Conservation (phyloP, 1,284 basidiomycete species). For the Fomitopsis schrenkii region DNA sequence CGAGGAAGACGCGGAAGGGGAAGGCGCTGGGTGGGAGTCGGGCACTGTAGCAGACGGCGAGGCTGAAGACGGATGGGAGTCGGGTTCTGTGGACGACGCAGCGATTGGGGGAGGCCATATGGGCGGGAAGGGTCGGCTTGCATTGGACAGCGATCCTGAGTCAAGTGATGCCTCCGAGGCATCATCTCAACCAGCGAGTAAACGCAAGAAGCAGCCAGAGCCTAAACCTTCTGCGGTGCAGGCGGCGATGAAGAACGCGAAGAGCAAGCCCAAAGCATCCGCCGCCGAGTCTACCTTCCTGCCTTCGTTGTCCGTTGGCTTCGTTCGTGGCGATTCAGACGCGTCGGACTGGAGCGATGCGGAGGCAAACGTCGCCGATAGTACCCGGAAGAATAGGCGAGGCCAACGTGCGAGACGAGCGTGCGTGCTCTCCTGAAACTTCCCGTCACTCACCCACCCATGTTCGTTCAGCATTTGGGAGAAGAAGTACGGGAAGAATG, state of each 20-base stretch:
- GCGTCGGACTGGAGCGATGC: constrained; percentile 72
- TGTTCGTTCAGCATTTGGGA: constrained; percentile 81
- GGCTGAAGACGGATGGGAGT: constrained; percentile 7
- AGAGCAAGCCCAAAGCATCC: constrained; percentile 16
- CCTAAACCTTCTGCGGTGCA: background rate
- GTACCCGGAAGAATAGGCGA: constrained; percentile 68
- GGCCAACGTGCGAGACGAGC: constrained; percentile 90
- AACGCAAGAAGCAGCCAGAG: constrained; percentile 3
- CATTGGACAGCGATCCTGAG: constrained; percentile 7
- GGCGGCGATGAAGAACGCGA: constrained; percentile 5
- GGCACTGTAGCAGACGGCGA: constrained; percentile 28
- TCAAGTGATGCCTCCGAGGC: constrained; percentile 14
- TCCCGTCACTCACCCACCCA: constrained; percentile 6
- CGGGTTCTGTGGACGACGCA: constrained; percentile 12
- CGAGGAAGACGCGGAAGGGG: constrained; percentile 14
- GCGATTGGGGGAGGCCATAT: background rate
- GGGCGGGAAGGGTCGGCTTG: too few relatives aligned
- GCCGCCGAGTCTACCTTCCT: constrained; percentile 74
- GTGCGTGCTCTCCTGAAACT: constrained; percentile 48
- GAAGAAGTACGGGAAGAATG: constrained; percentile 89
- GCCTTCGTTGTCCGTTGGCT: constrained; percentile 85
- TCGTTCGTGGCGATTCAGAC: constrained; percentile 73
- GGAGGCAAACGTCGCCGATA: constrained; percentile 55
- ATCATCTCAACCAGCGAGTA: background rate
- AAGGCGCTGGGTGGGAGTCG: constrained; percentile 23